phyloP scores from a whole-genome alignment of 1,139 yeast species.

The Taphrina flavorubra region DNA sequence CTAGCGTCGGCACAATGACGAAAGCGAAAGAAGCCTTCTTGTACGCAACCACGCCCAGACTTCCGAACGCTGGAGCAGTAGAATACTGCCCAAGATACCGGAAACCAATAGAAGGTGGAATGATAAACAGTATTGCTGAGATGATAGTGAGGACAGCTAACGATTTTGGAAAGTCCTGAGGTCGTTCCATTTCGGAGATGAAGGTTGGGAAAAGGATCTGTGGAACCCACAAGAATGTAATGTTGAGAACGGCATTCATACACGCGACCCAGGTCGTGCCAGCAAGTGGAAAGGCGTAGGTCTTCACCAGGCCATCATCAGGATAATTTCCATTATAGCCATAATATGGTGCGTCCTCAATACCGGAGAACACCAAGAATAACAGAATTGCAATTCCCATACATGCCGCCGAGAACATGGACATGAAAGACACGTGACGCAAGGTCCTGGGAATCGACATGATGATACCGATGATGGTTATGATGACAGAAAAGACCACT shows the following conservation, averaged over 20 bases:
- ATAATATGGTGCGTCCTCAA: conserved; percentile 11
- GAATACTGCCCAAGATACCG: conserved; percentile 63
- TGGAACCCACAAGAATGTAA: conserved; percentile 67
- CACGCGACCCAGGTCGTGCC: conserved; percentile 62
- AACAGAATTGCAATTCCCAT: conserved; percentile 21
- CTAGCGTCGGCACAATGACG: conserved; percentile 64
- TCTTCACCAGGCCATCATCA: conserved; percentile 44
- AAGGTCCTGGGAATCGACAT: conserved; percentile 33
- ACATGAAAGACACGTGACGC: conserved; percentile 25
- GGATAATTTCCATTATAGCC: conserved; percentile 22
- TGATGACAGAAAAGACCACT: conserved; percentile 16
- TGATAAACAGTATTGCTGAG: conserved; percentile 59
- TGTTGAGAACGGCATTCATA: conserved; percentile 62
- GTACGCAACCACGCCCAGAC: conserved; percentile 57
- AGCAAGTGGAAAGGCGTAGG: conserved; percentile 58
- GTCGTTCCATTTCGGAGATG: conserved; percentile 65
- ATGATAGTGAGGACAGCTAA: conserved; percentile 59
- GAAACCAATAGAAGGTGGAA: conserved; percentile 64
- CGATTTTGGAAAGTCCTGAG: conserved; percentile 65
- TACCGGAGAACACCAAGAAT: conserved; percentile 18
- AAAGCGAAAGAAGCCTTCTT: conserved; percentile 62
- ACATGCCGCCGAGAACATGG: conserved; percentile 55
- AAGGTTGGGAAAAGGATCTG: conserved; percentile 68
- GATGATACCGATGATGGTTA: conserved; percentile 22
- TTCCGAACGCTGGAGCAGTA: conserved; percentile 67